Evolutionary conservation across 73 alveolate genomes (phyloP).

Genomic region (Symbiodinium natans): DNA sequence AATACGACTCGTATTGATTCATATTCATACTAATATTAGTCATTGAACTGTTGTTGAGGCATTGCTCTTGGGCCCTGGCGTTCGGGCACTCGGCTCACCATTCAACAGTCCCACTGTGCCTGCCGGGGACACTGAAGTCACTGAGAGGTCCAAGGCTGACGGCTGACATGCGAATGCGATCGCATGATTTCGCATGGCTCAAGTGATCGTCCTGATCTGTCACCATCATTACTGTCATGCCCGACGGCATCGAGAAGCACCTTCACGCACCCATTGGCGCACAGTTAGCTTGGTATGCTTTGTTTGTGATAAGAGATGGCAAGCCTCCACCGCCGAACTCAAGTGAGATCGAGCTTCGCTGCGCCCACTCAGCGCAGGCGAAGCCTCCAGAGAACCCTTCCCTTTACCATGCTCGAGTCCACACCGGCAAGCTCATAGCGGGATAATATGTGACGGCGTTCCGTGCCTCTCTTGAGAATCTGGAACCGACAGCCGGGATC

Average conservation of each 20-base stretch:
- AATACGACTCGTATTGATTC: too few relatives aligned
- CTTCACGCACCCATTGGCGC: too few relatives aligned
- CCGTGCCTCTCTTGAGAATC: constrained; percentile 7
- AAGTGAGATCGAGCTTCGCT: neutral
- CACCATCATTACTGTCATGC: neutral
- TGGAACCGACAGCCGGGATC: constrained; percentile 5
- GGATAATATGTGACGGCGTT: too few relatives aligned
- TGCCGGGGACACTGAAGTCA: too few relatives aligned
- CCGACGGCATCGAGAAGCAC: neutral
- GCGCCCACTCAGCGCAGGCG: neutral
- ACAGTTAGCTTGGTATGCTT: too few relatives aligned
- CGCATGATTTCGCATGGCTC: too few relatives aligned
- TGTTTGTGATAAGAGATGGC: too few relatives aligned
- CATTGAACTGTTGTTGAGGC: too few relatives aligned
- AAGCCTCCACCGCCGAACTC: constrained; percentile 28
- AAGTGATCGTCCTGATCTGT: neutral
- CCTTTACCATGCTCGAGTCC: neutral
- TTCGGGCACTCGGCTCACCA: neutral
- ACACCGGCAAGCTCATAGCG: too few relatives aligned
- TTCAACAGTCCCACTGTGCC: neutral
- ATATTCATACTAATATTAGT: too few relatives aligned
- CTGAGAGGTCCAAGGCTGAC: too few relatives aligned
- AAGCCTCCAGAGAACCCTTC: neutral
- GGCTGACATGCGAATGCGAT: too few relatives aligned
- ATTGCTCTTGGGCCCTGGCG: neutral